Evolutionary conservation across 805 yeast genomes (phyloP).

Genomic region (Nakazawaea wyomingensis): DNA sequence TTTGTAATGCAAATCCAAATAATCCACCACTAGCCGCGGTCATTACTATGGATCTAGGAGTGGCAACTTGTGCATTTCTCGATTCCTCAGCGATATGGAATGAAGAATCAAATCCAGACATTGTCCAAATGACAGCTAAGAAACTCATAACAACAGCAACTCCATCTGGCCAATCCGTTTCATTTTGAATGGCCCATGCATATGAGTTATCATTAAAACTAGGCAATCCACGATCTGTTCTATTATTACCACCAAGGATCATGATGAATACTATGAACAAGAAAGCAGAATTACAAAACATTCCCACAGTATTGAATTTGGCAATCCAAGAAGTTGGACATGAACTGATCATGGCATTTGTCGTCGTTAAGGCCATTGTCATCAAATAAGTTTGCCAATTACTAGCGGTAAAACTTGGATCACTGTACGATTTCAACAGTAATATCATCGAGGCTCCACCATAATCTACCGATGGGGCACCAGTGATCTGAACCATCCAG

Average conservation of each 20-base stretch:
- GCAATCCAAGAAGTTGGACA: slow-evolving; percentile 53
- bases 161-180: slow-evolving; percentile 62
- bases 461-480: slow-evolving; percentile 56
- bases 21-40: slow-evolving; percentile 51
- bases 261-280: slow-evolving; percentile 48
- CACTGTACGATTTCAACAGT: slow-evolving; percentile 39
- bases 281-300: slow-evolving; percentile 43
- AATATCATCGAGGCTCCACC: slow-evolving; percentile 52
- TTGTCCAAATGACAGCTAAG: slow-evolving; percentile 62
- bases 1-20: slow-evolving; percentile 51
- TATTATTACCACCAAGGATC: slow-evolving; percentile 48
- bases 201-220: slow-evolving; percentile 43
- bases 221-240: slow-evolving; percentile 31
- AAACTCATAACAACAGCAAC: slow-evolving; percentile 51
- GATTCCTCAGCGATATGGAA: slow-evolving; percentile 74
- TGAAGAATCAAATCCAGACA: slow-evolving; percentile 74
- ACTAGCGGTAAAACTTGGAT: slow-evolving; percentile 34
- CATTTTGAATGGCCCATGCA: slow-evolving; percentile 54
- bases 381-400: slow-evolving; percentile 48
- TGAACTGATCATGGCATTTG: slow-evolving; percentile 43
- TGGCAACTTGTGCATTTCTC: slow-evolving; percentile 54
- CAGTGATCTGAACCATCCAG: slow-evolving; percentile 61
- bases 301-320: slow-evolving; percentile 43
- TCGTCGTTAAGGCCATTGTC: slow-evolving; percentile 44
- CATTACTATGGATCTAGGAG: slow-evolving; percentile 63